Evolutionary conservation across 2,329 filamentous ascomycete species (phyloP).

Genomic region (Epichloe bromicola): DNA sequence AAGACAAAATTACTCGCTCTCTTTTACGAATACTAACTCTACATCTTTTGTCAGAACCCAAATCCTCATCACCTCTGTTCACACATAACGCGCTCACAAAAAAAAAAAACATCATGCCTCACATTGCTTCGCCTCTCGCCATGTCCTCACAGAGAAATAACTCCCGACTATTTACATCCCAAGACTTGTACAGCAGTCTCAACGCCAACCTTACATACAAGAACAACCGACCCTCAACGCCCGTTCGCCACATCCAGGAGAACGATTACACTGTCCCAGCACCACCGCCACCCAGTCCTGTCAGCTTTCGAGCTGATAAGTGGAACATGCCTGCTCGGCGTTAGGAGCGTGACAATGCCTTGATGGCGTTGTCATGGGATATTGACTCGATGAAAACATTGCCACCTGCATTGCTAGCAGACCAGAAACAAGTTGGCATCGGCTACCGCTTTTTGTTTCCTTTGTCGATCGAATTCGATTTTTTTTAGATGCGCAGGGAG

Average conservation of each 20-base stretch:
- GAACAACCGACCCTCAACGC: constrained; percentile 28
- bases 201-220: constrained; percentile 36
- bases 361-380: constrained; percentile 1
- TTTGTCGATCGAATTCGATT: not conserved
- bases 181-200: constrained; percentile 41
- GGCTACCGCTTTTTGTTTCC: not conserved
- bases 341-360: not conserved
- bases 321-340: constrained; percentile 4
- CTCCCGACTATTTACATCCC: constrained; percentile 29
- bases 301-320: constrained; percentile 42
- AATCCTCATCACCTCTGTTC: not conserved
- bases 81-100: not conserved
- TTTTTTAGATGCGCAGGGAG: not conserved
- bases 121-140: constrained; percentile 30
- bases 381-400: not conserved
- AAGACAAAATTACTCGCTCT: not conserved
- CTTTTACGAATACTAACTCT: not conserved
- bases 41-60: not conserved
- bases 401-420: not conserved
- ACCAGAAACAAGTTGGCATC: not conserved
- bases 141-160: constrained; percentile 33
- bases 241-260: constrained; percentile 38
- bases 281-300: constrained; percentile 49
- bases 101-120: constrained; percentile 20
- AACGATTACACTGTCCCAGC: constrained; percentile 52